Base-by-base conservation (phyloP, 352 stramenopile species). In the Phytophthora ohioensis region DNA sequence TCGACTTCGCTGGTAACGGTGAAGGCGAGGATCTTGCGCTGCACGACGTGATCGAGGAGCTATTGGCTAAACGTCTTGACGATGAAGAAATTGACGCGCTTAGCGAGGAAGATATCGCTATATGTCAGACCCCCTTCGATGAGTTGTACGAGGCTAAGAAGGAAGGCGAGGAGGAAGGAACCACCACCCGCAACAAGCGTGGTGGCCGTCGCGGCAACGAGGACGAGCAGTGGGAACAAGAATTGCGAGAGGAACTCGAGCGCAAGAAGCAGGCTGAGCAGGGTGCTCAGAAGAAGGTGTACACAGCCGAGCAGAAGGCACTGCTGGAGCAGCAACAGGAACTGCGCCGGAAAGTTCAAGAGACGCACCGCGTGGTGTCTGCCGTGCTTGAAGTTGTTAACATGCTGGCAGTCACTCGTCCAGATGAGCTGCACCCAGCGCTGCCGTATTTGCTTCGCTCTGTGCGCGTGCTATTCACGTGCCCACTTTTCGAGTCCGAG, bases 141-240 rank as follows among this genome's bases (percentile, higher is more conserved):
- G 81, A 93, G 49, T 67, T 97, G 27, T 95, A 92, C 60, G 82
- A 91, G 17, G 51, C 72, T 15, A 92, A 93, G 70, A 83, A 82
- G 61, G 76, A 75, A 8, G 63, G 65, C 6, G 73, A 77, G 4
- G 66, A 78, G 8, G 72, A 78, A 21, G 73, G 71, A 13, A 57
- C 17, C 4, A 71, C 42, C 8, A 64, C 34, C 10, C 71, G 77
- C 13, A 75, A 36, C 15, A 88, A 83, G 58, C 78, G 76, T 36
- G 74, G 80, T 49, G 71, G 81, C 27, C 79, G 72, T 46, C 80
- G 72, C 11, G 86, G 85, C 53, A 95, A 89, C 41, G 86, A 94
- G 39, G 90, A 97, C 17, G 88, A 95, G 39, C 82, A 90, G 46
- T 97, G 88, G 88, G 90, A 97, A 35, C 85, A 93, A 54, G 84